Base-by-base conservation (phyloP, 495 filamentous ascomycete species). In the Penicillium chermesinum region DNA sequence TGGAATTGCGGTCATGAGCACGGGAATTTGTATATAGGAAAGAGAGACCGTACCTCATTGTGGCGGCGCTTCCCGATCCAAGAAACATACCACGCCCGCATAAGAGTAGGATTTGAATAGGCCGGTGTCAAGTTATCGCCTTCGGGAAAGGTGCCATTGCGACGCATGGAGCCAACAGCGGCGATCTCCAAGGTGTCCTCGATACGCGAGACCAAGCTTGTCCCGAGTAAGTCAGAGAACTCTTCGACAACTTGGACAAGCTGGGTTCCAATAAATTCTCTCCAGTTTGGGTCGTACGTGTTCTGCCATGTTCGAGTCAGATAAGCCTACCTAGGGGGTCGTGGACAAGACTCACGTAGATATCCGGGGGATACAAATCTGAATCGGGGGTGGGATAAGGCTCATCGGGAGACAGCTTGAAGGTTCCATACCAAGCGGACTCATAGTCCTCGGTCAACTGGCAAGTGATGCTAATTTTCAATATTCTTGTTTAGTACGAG, bases 241-340 rank as follows among this genome's bases (percentile, higher is more conserved):
- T 63, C 60, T 46, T 63, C 60, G 18, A 63, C 60, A 41, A 63
- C 54, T 40, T 63, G 60, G 13, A 63, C 52, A 6, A 63, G 57
- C 32, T 63, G 54, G 1, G 54, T 61, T 20, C 60, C 60, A 20
- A 63, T 56, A 34, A 63, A 63, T 33, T 63, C 60, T 27, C 60
- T 59, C 60, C 60, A 63, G 30, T 63, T 63, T 2, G 60, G 60
- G 34, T 63, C 60, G 20, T 63, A 63, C 18, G 57, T 55, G 27
- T 42, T 46, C 60, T 63, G 16, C 15, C 10, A 30, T 30, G 10
- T 30, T 30, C 25, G 10, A 30, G 5, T 30, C 10, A 30, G 25
- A 30, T 10, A 30, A 30, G 10, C 25, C 2, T 34, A 21, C 27
- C 10, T 9, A 15, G 2, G 19, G 18, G 3, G 1, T 41, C 3